Percentiles rank a stretch among this genome's conserved stretches.
Conservation (phyloP, 2,329 filamentous ascomycete species). For the Conoideocrella luteorostrata region DNA sequence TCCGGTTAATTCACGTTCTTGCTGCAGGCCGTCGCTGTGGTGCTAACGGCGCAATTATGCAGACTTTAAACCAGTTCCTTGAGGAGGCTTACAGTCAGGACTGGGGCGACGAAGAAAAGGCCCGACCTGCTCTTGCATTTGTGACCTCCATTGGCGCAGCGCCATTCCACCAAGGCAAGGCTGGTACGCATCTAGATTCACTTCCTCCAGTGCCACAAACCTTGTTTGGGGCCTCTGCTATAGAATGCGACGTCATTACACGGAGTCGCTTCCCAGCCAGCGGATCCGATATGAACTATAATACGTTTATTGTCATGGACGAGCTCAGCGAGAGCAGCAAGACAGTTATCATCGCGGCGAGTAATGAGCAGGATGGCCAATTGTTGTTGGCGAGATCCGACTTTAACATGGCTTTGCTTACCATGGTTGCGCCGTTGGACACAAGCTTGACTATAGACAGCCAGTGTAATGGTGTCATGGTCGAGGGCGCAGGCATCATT, state of each 20-base stretch:
- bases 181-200: background rate
- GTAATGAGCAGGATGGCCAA: background rate
- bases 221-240: background rate
- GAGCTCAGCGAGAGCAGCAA: background rate
- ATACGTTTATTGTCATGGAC: background rate
- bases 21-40: no score
- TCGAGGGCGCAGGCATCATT: no score
- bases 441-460: background rate
- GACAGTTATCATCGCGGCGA: background rate
- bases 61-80: conserved; percentile 3
- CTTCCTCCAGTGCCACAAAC: background rate
- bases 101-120: background rate
- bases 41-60: no score
- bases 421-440: background rate
- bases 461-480: no score
- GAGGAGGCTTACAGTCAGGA: background rate
- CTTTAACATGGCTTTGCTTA: background rate
- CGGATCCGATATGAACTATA: background rate
- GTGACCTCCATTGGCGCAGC: background rate
- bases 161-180: conserved; percentile 3
- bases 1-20: no score
- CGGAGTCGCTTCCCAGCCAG: background rate
- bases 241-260: conserved; percentile 1
- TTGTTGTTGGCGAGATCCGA: background rate
- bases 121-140: background rate